Evolutionary conservation across 2,329 filamentous ascomycete genomes (phyloP), one percentile per base, ranked within the genome.

Genomic region (Colletotrichum navitas): DNA sequence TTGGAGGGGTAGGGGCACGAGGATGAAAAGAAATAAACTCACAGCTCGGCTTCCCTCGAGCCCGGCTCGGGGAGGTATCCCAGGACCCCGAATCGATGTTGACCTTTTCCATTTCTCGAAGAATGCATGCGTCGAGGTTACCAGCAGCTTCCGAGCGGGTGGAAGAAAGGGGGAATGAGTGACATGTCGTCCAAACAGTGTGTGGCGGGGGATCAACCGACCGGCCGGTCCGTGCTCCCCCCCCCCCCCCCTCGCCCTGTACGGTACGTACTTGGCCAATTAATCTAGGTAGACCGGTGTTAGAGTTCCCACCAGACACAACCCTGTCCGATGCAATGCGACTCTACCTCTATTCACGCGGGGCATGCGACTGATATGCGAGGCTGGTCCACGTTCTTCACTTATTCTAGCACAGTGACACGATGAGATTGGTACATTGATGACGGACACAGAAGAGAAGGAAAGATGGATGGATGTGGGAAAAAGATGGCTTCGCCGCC

Each of bases 41-140:
- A 73, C 72, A 73, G 21, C 45, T 66, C 64, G 24, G 72, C 69
- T 54, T 72, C 72, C 39, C 47, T 55, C 12, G 72, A 72, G 29
- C 56, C 65, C 36, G 34, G 45, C 45, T 73, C 72, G 6, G 72
- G 72, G 21, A 68, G 51, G 32, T 69, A 66, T 16, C 72, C 72
- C 43, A 73, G n/a, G 1, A 73, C 54, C 18, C 72, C 72, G 66
- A 69, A 69, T 43, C 72, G 55, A 34, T 55, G 64, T 41, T 49
- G 43, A 10, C 64, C 65, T 34, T 69, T 73, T 36, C 51, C 64
- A 64, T 66, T 54, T 36, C 62, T 73, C 49, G 69, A 62, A 49
- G 69, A 62, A 63, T 73, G 65, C 72, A 72, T 73, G 49, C 63
- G 55, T 21, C 41, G 45, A 36, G 51, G 43, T 59, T 58, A 32